Evolutionary conservation across 164 flowering plant genomes (phyloP).

Genomic region (Berberis thunbergii): DNA sequence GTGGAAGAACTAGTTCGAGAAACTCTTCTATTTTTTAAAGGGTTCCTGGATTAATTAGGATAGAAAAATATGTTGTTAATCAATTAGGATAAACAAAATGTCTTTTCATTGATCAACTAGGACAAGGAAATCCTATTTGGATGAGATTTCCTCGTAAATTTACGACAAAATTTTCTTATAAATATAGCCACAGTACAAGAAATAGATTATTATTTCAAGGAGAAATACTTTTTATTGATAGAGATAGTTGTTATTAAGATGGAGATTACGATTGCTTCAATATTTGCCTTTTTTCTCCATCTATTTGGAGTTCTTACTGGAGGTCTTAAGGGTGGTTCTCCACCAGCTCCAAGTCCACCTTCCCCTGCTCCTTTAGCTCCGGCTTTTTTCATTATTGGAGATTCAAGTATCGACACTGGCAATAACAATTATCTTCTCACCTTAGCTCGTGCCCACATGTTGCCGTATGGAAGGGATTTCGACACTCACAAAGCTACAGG

Average conservation of each 20-base stretch:
- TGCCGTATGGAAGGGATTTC: conserved; percentile 85
- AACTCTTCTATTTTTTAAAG: too few species aligned
- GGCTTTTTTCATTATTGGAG: conserved; percentile 73
- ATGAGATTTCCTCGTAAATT: too few species aligned
- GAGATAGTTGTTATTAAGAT: neutral
- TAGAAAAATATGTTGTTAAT: too few species aligned
- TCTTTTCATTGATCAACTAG: too few species aligned
- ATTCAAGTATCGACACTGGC: conserved; percentile 84
- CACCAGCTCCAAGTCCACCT: conserved; percentile 9
- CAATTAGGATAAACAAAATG: too few species aligned
- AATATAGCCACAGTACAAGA: too few species aligned
- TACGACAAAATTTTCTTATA: too few species aligned
- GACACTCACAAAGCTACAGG: conserved; percentile 86
- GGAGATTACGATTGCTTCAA: neutral
- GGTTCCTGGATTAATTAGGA: too few species aligned
- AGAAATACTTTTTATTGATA: too few species aligned
- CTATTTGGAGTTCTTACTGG: neutral
- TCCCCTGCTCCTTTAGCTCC: conserved; percentile 41
- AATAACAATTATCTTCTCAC: conserved; percentile 72
- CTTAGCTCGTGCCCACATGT: conserved; percentile 66
- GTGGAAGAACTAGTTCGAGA: too few species aligned
- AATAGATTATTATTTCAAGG: too few species aligned
- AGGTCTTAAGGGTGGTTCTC: neutral
- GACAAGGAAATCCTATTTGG: too few species aligned
- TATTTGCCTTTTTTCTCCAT: neutral